Conservation (phyloP, 371 early-diverging fungal genomes). For the Saksenaea oblongispora region DNA sequence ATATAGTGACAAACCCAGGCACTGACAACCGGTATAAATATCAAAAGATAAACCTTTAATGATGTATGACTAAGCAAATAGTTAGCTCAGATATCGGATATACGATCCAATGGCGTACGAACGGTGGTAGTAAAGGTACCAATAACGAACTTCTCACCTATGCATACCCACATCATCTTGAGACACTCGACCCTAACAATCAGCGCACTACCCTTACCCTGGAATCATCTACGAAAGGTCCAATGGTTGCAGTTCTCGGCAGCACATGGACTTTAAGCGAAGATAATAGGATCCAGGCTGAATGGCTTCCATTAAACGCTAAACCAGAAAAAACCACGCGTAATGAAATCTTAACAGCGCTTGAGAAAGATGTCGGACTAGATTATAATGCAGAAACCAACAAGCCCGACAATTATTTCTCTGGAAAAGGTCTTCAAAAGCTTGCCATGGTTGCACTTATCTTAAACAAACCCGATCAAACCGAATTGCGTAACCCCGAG, state of each 20-base stretch:
- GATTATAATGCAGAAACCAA: slow-evolving; percentile 45
- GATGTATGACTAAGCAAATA: neutral
- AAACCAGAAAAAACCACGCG: slow-evolving; percentile 33
- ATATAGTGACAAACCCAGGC: neutral
- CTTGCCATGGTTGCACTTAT: slow-evolving; percentile 67
- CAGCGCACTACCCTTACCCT: slow-evolving; percentile 23
- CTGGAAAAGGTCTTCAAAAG: slow-evolving; percentile 73
- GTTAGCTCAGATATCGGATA: slow-evolving; percentile 33
- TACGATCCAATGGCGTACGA: slow-evolving; percentile 48
- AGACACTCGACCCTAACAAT: slow-evolving; percentile 27
- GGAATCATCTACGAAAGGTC: slow-evolving; percentile 64
- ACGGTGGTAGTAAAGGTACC: slow-evolving; percentile 28
- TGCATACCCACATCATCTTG: slow-evolving; percentile 62
- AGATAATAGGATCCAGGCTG: slow-evolving; percentile 24
- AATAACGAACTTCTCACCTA: slow-evolving; percentile 33
- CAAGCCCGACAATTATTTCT: slow-evolving; percentile 67
- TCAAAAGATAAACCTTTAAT: neutral
- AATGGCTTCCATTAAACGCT: slow-evolving; percentile 40
- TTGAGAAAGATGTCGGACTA: slow-evolving; percentile 41
- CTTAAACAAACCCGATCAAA: slow-evolving; percentile 45
- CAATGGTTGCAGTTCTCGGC: slow-evolving; percentile 65
- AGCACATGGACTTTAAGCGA: slow-evolving; percentile 61
- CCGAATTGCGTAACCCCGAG: slow-evolving; percentile 43
- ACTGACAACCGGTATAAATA: neutral
- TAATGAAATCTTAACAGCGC: slow-evolving; percentile 35